Evolutionary conservation across 768 basidiomycete species (phyloP), one percentile per base, ranked within the genome.

Genomic region (Lanmaoa pseudosensibilis): DNA sequence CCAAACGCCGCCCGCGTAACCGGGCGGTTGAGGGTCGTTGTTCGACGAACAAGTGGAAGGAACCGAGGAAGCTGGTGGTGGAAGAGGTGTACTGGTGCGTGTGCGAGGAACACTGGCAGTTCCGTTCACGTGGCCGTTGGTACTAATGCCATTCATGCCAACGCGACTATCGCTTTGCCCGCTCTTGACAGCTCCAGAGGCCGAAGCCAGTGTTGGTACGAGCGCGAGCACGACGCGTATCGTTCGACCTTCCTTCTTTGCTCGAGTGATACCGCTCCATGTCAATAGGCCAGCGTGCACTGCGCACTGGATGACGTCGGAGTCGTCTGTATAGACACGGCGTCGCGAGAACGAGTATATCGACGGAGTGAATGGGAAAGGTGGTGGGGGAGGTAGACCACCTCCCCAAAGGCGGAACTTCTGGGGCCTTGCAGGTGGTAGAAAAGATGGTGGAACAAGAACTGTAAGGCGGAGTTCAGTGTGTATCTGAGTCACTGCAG

Each of bases 271-370:
- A n/a, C 65, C 70, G 50, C 72, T 76, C 79, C 79, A 81, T 16
- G 73, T 71, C 34, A 79, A 65, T 46, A 74, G 66, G 8, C 88
- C 88, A 0, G 86, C 77, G 61, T 90, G 88, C 45, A 90, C 70
- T 2, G 85, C 87, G 53, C 85, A 86, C 39, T 86, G 65, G 64
- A 88, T 83, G 49, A 89, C 65, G 62, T 89, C 86, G 10, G 87
- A 88, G 70, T 90, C 88, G 70, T 90, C 88, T 0, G 88, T 90
- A 72, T 90, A 90, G 36, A 89, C 78, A 46, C 85, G 74, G n/a
- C 83, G 74, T 34, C 72, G 72, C 30, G 77, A 71, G 32, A 63
- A 61, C 4, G 65, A 68, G 55, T 64, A 62, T 37, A 62, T 56
- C 3, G 64, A 63, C 0, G 70, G 63, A 0, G 65, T 60, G 18